A percentile compares a stretch with the other conserved stretches of the same genome.
phyloP scores from a whole-genome alignment of 2,329 filamentous ascomycete species.

The Fusarium nodosum region DNA sequence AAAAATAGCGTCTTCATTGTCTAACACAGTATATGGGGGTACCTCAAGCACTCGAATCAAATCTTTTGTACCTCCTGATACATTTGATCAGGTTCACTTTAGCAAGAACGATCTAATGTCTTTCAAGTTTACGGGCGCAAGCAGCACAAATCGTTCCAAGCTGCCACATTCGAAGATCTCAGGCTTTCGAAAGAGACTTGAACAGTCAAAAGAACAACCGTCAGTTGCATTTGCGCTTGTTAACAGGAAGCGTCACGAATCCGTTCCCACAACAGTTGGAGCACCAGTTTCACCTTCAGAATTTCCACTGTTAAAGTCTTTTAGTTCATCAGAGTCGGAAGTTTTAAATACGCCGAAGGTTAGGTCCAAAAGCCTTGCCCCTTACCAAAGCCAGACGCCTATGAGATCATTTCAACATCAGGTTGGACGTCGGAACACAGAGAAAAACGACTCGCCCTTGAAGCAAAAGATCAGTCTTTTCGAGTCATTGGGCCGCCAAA shows the following conservation, averaged over 20 bases:
- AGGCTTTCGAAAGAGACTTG: constrained; percentile 44
- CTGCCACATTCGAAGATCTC: constrained; percentile 45
- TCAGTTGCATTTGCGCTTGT: constrained; percentile 21
- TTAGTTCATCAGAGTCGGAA: constrained; percentile 14
- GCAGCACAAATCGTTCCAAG: constrained; percentile 3
- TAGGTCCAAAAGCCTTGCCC: constrained; percentile 18
- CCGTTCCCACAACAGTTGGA: neutral
- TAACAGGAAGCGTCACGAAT: constrained; percentile 27
- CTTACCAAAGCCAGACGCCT: neutral
- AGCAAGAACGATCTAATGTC: constrained; percentile 6
- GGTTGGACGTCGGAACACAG: constrained; percentile 6
- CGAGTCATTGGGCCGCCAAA: constrained; percentile 46
- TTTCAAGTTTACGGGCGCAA: constrained; percentile 15
- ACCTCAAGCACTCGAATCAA: constrained; percentile 5
- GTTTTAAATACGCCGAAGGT: neutral
- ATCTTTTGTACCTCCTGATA: constrained; percentile 7
- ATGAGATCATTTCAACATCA: constrained; percentile 8
- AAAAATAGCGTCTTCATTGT: constrained; percentile 45
- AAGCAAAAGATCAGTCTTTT: constrained; percentile 52
- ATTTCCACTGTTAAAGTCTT: constrained; percentile 20
- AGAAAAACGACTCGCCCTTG: constrained; percentile 38
- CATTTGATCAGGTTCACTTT: neutral
- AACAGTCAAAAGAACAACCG: constrained; percentile 25
- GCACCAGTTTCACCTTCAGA: constrained; percentile 8
- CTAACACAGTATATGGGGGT: constrained; percentile 29